These are phyloP conservation scores for Ascomycota sp. DNA, from an alignment of 2,329 filamentous ascomycete species.

Conservation along the genomic window DNA sequence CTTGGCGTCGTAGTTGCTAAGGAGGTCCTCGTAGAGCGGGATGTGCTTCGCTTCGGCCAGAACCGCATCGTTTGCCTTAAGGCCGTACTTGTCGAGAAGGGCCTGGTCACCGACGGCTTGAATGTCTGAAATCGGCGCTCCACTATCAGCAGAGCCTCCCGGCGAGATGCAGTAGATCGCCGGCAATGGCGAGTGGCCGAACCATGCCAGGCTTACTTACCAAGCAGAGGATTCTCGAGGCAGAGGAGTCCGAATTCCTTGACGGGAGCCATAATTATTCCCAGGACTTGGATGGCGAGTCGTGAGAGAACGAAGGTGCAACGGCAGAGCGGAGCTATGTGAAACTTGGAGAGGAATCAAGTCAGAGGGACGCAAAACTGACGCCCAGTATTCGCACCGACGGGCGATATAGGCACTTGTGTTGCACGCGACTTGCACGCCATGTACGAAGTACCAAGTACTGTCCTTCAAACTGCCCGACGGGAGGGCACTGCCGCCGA, in stretches of 20 bases:
- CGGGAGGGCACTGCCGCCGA: too few species aligned
- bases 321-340: neutral
- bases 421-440: too few species aligned
- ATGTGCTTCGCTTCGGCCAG: slow-evolving; percentile 83
- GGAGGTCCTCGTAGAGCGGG: slow-evolving; percentile 75
- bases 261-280: slow-evolving; percentile 42
- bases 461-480: too few species aligned
- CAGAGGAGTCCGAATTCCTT: slow-evolving; percentile 78
- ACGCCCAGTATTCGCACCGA: too few species aligned
- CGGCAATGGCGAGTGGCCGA: too few species aligned
- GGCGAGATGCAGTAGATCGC: too few species aligned
- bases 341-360: too few species aligned
- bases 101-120: slow-evolving; percentile 65
- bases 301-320: neutral
- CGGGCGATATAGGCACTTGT: too few species aligned
- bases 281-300: neutral
- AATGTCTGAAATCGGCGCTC: slow-evolving; percentile 40
- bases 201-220: slow-evolving; percentile 21
- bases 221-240: slow-evolving; percentile 92
- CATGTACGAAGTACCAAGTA: too few species aligned
- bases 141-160: too few species aligned
- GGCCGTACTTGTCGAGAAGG: slow-evolving; percentile 73
- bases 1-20: slow-evolving; percentile 80
- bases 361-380: too few species aligned
- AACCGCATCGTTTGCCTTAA: slow-evolving; percentile 95